phyloP scores from a whole-genome alignment of 2,329 filamentous ascomycete genomes.

The Pseudonectria buxi region DNA sequence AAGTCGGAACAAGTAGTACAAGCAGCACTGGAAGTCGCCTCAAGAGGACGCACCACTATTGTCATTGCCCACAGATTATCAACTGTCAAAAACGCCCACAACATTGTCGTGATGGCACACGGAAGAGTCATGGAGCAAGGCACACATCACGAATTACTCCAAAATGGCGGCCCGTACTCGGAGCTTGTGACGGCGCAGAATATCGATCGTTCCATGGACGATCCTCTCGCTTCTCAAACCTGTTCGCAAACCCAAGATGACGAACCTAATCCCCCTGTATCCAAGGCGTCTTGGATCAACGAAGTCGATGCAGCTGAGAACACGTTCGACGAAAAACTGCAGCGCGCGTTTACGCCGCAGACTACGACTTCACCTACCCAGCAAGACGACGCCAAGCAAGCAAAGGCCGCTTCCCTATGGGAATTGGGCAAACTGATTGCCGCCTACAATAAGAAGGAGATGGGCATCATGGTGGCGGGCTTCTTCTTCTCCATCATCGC shows the following conservation, averaged over 20 bases:
- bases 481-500: constrained; percentile 7
- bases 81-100: constrained; percentile 53
- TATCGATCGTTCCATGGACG: background rate
- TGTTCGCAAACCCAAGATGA: too few species aligned
- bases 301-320: too few species aligned
- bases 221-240: too few species aligned
- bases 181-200: constrained; percentile 7
- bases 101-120: constrained; percentile 51
- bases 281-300: too few species aligned
- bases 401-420: background rate
- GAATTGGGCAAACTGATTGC: constrained; percentile 2
- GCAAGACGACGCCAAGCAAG: background rate
- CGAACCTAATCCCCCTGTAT: too few species aligned
- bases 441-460: constrained; percentile 5
- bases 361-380: background rate
- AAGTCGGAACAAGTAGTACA: constrained; percentile 36
- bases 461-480: background rate
- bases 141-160: constrained; percentile 45
- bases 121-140: constrained; percentile 52
- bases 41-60: constrained; percentile 50
- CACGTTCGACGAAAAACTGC: too few species aligned
- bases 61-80: constrained; percentile 53
- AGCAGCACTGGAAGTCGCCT: constrained; percentile 39
- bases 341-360: background rate
- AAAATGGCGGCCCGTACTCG: constrained; percentile 2